Base-by-base conservation (phyloP, 2,329 filamentous ascomycete species). In the Diplocarpon mali region DNA sequence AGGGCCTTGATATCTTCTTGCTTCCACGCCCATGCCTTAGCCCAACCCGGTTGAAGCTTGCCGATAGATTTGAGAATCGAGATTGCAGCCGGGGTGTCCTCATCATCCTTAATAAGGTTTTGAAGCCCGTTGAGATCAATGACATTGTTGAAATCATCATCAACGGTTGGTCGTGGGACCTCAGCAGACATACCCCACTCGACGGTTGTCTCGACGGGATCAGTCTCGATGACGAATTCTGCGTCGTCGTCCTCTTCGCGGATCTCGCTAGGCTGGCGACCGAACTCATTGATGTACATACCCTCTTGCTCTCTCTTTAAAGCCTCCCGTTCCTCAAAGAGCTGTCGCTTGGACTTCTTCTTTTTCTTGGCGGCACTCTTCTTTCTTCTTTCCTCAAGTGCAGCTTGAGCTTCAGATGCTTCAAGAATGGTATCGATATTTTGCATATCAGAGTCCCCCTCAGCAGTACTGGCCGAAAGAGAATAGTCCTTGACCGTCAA, bases 341-440 rank as follows among this genome's bases (percentile, higher is more conserved):
- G 62, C 58, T 88, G 80, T 62, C 85, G 88, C 70, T 88, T 89
- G 0, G 81, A 76, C 64, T 85, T 87, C 68, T 76, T 86, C 68
- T 85, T 85, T 44, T 59, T 62, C 12, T 50, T 52, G 3, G 72
- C 53, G 60, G 81, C 83, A 36, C 66, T 69, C 62, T 79, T 81
- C 63, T 75, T 77, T 61, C 76, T 75, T 1, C 64, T 75, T 27
- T 66, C 61, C 13, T 65, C 63, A 8, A 57, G 43, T 24, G 53
- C 52, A 47, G 59, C 56, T 7, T 73, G 72, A 0, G 69, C 72
- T 40, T 74, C 65, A 35, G 64, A 66, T 14, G 72, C 68, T 43
- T 71, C 70, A 46, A 72, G 68, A 3, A 66, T 69, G 41, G 65
- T 64, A 50, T 74, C 70, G 40, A 68, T 64, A 51, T 75, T 71